Conservation (phyloP, 2,329 filamentous ascomycete species). For the Fusarium concolor region DNA sequence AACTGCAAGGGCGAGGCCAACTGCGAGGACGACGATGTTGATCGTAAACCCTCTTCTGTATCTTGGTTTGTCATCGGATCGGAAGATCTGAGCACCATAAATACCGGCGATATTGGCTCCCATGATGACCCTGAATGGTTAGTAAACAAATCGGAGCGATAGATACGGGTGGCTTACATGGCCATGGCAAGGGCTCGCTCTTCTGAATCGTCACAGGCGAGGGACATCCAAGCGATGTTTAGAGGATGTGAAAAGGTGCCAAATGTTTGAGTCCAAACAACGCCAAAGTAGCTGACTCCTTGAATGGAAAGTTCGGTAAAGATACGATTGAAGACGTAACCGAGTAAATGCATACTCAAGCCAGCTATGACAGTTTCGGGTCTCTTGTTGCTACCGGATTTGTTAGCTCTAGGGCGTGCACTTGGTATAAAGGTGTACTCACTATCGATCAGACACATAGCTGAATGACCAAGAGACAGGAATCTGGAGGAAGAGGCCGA, state of each 20-base stretch:
- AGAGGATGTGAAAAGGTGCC: constrained; percentile 67
- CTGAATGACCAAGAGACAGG: constrained; percentile 64
- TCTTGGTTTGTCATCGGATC: constrained; percentile 60
- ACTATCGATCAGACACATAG: constrained; percentile 64
- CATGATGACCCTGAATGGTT: constrained; percentile 63
- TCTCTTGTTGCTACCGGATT: constrained; percentile 54
- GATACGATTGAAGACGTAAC: constrained; percentile 65
- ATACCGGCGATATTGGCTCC: constrained; percentile 71
- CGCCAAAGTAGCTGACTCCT: constrained; percentile 63
- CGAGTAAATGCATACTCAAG: constrained; percentile 60
- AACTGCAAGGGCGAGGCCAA: constrained; percentile 57
- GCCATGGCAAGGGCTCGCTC: constrained; percentile 70
- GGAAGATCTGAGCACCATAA: constrained; percentile 71
- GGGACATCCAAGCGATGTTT: constrained; percentile 70
- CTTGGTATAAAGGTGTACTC: constrained; percentile 33
- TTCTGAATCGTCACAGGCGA: constrained; percentile 67
- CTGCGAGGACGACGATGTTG: constrained; percentile 56
- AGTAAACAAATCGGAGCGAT: neutral
- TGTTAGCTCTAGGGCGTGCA: neutral
- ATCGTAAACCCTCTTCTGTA: constrained; percentile 64
- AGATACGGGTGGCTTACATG: constrained; percentile 52
- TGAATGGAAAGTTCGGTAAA: constrained; percentile 59
- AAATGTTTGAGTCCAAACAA: constrained; percentile 67
- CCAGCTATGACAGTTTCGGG: constrained; percentile 65
- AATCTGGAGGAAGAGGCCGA: constrained; percentile 65